Percentiles rank a stretch among this genome's conserved stretches.
Evolutionary conservation across 225 moss, liverwort and hornwort genomes (phyloP).

Genomic region (Rhytidiadelphus loreus): DNA sequence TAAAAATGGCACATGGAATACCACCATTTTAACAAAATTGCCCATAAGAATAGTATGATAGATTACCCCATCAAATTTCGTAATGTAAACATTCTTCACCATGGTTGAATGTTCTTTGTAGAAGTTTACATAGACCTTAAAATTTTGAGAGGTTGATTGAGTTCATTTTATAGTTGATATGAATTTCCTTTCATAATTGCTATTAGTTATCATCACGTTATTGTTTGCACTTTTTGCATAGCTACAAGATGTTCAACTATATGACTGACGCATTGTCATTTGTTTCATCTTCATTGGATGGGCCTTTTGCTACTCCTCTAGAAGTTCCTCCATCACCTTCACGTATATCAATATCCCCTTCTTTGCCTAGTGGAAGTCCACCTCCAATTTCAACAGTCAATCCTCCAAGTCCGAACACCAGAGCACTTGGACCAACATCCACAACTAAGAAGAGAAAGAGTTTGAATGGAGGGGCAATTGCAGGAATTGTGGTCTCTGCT

Average conservation of each 20-base stretch:
- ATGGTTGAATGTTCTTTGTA: neutral
- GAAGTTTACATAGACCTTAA: neutral
- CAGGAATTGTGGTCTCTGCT: fast-evolving
- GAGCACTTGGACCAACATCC: neutral
- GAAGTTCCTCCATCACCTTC: neutral
- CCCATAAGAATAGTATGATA: fast-evolving
- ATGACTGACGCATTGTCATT: too few relatives aligned
- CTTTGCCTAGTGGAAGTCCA: neutral
- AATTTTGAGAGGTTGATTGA: neutral
- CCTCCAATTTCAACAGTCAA: neutral
- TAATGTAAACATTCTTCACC: neutral
- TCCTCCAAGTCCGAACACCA: fast-evolving
- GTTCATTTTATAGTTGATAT: neutral
- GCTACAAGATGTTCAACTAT: neutral
- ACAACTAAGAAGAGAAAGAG: neutral
- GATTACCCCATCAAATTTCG: neutral
- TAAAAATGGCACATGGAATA: too few relatives aligned
- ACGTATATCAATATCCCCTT: neutral
- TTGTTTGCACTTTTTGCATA: neutral
- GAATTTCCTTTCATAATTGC: too few relatives aligned
- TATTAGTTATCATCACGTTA: neutral
- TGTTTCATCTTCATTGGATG: neutral
- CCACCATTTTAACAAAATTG: too few relatives aligned
- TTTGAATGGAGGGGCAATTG: fast-evolving
- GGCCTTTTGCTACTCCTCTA: too few relatives aligned